Percentiles rank a stretch among this genome's conserved stretches.
phyloP scores from a whole-genome alignment of 345 rosid genomes.

The Citrus cavaleriei region DNA sequence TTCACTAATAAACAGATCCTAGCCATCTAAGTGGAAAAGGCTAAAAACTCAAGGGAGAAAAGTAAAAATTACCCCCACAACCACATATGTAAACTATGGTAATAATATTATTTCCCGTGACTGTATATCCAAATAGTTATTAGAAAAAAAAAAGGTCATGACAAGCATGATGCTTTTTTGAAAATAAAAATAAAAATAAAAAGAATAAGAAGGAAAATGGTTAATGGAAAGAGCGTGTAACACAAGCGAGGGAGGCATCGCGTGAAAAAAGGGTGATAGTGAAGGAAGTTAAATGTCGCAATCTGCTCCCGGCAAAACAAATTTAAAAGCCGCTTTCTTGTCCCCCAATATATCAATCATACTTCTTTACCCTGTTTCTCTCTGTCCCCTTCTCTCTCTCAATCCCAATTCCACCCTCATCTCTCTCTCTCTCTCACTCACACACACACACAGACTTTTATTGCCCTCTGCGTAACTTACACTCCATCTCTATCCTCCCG shows the following conservation, averaged over 20 bases:
- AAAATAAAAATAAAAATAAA: no score
- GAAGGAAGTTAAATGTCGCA: conserved; percentile 32
- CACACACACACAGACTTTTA: no score
- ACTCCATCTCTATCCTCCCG: background rate
- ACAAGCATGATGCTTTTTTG: no score
- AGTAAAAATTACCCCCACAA: no score
- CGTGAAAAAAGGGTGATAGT: background rate
- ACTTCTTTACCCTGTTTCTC: conserved; percentile 35
- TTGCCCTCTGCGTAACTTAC: conserved; percentile 16
- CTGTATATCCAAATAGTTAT: no score
- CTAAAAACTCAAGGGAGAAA: no score
- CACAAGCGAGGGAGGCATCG: background rate
- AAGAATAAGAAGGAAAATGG: background rate
- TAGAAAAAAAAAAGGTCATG: no score
- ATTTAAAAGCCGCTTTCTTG: conserved; percentile 51
- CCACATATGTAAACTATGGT: no score
- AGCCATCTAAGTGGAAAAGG: no score
- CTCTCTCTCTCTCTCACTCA: no score
- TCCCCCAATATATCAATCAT: conserved; percentile 43
- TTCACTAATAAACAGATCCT: no score
- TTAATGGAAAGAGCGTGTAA: background rate
- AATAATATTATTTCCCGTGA: no score
- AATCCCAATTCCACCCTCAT: background rate
- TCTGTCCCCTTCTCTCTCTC: conserved; percentile 29
- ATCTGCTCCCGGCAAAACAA: conserved; percentile 40